A percentile compares a stretch with the other conserved stretches of the same genome.
These are phyloP conservation scores for Talaromyces sp. DNA, from an alignment of 2,329 filamentous ascomycete genomes.

Conservation along the genomic window DNA sequence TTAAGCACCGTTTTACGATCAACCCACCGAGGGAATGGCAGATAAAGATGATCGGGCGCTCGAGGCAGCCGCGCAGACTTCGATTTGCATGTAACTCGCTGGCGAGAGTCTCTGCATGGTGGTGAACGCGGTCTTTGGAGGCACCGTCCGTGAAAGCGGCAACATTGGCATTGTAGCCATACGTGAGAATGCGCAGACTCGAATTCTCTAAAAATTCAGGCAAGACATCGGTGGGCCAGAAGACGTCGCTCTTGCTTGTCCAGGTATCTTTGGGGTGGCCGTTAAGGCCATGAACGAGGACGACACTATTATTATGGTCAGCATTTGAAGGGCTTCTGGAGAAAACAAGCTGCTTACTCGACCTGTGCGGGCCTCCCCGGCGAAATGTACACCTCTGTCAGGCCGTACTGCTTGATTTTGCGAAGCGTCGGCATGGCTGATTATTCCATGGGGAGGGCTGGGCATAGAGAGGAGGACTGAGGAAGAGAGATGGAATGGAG, in stretches of 20 bases:
- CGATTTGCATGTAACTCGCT: slow-evolving; percentile 62
- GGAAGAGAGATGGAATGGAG: background rate
- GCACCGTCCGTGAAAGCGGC: slow-evolving; percentile 51
- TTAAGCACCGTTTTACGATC: slow-evolving; percentile 65
- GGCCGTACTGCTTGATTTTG: slow-evolving; percentile 38
- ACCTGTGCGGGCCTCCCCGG: slow-evolving; percentile 36
- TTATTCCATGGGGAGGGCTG: background rate
- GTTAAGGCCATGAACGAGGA: slow-evolving; percentile 69
- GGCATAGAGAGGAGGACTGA: too few relatives aligned
- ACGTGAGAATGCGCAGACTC: slow-evolving; percentile 64
- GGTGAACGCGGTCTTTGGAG: slow-evolving; percentile 64
- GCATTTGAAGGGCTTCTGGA: background rate
- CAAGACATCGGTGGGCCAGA: slow-evolving; percentile 68
- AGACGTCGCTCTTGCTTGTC: slow-evolving; percentile 50
- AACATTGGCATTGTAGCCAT: slow-evolving; percentile 70
- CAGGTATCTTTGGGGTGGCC: slow-evolving; percentile 65
- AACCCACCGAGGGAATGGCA: slow-evolving; percentile 72
- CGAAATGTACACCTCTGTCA: slow-evolving; percentile 41
- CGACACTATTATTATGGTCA: slow-evolving; percentile 41
- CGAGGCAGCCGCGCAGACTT: slow-evolving; percentile 49
- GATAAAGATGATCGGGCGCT: slow-evolving; percentile 71
- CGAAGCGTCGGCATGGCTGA: slow-evolving; percentile 11
- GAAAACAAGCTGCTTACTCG: slow-evolving; percentile 27
- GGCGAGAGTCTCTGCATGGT: slow-evolving; percentile 68
- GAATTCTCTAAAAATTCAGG: slow-evolving; percentile 56